A percentile compares a stretch with the other conserved stretches of the same genome.
These are phyloP conservation scores for Irpex sp. DNA, from an alignment of 1,284 basidiomycete genomes.

Conservation along the genomic window DNA sequence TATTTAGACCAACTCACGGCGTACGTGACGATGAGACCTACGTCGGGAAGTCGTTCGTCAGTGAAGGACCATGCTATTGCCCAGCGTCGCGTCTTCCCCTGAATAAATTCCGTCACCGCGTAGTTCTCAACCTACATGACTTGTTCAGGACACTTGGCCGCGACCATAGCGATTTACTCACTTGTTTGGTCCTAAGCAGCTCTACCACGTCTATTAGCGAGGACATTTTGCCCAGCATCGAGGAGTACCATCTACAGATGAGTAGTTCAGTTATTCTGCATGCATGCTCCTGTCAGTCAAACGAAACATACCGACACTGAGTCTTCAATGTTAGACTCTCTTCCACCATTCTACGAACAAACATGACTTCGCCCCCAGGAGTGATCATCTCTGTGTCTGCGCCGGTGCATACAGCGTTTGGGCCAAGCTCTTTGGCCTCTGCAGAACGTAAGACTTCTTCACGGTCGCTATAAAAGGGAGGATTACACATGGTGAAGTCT, in stretches of 20 bases:
- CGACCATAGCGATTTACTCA: constrained; percentile 25
- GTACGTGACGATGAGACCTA: constrained; percentile 38
- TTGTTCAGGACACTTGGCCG: not conserved
- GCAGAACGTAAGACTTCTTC: constrained; percentile 66
- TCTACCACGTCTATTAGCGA: constrained; percentile 65
- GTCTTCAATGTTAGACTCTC: constrained; percentile 57
- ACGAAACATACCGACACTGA: constrained; percentile 46
- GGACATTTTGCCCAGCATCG: constrained; percentile 84
- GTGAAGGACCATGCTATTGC: constrained; percentile 83
- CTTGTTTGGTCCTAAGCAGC: constrained; percentile 48
- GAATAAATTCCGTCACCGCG: constrained; percentile 76
- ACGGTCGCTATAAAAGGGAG: constrained; percentile 81
- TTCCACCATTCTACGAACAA: constrained; percentile 74
- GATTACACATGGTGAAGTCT: constrained; percentile 92
- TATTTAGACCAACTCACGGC: constrained; percentile 10
- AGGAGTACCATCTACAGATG: constrained; percentile 80
- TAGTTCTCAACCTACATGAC: constrained; percentile 76
- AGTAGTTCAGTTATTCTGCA: not conserved
- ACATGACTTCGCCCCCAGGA: constrained; percentile 78
- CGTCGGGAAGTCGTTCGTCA: constrained; percentile 68
- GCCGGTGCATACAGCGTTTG: constrained; percentile 82
- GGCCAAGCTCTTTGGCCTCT: constrained; percentile 55
- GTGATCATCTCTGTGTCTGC: constrained; percentile 85
- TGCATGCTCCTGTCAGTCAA: not conserved
- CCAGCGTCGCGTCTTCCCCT: constrained; percentile 88